A percentile compares a stretch with the other conserved stretches of the same genome.
Conservation (phyloP, 805 yeast species). For the Jamesozyma hellenica region DNA sequence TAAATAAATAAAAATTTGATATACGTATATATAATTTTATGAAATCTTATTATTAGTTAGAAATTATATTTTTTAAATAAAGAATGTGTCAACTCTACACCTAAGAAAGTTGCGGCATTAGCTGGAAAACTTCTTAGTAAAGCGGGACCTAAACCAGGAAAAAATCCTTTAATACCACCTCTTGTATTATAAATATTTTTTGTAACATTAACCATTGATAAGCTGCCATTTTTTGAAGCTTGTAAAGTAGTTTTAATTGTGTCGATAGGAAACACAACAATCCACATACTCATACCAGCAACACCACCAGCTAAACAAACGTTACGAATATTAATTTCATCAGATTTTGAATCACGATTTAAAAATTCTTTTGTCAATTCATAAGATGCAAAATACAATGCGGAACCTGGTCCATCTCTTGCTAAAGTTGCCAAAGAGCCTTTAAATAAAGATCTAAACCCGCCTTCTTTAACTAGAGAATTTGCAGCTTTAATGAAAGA, state of each 20-base stretch:
- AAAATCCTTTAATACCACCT: slow-evolving; percentile 83
- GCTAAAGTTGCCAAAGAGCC: slow-evolving; percentile 90
- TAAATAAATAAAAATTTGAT: neutral
- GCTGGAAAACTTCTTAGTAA: slow-evolving; percentile 93
- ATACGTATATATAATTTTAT: neutral
- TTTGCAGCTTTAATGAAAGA: slow-evolving; percentile 38
- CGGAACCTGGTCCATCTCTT: slow-evolving; percentile 96
- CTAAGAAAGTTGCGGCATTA: slow-evolving; percentile 96
- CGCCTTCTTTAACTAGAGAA: slow-evolving; percentile 69
- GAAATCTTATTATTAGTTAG: slow-evolving; percentile 1
- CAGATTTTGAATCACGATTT: slow-evolving; percentile 33
- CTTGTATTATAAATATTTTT: slow-evolving; percentile 48
- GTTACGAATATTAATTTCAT: slow-evolving; percentile 56
- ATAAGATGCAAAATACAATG: slow-evolving; percentile 89
- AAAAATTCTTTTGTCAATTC: slow-evolving; percentile 64
- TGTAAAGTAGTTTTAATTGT: slow-evolving; percentile 59
- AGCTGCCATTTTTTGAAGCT: slow-evolving; percentile 28
- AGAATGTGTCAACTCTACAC: slow-evolving; percentile 71
- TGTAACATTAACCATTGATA: slow-evolving; percentile 56
- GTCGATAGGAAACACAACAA: slow-evolving; percentile 89
- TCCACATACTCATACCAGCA: slow-evolving; percentile 97
- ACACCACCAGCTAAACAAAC: slow-evolving; percentile 87
- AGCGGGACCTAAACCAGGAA: slow-evolving; percentile 97
- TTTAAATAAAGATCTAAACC: slow-evolving; percentile 72
- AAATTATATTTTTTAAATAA: slow-evolving; percentile 30